Evolutionary conservation across 495 filamentous ascomycete species (phyloP).

Genomic region (Aspergillus egyptiacus): DNA sequence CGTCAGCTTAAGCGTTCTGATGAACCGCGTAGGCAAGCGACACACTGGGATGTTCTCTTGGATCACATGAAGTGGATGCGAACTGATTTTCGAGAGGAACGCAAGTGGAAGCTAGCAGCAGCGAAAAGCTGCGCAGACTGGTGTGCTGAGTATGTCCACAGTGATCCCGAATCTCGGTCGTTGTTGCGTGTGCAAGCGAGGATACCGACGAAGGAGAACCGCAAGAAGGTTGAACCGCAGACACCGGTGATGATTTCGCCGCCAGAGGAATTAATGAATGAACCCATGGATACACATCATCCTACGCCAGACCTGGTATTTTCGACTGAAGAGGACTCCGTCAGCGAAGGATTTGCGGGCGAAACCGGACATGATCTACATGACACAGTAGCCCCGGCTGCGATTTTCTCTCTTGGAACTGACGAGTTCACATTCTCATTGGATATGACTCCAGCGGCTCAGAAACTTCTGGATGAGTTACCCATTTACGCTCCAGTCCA

Average conservation of each 20-base stretch:
- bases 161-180: constrained; percentile 53
- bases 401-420: constrained; percentile 73
- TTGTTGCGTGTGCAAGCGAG: constrained; percentile 59
- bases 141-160: constrained; percentile 74
- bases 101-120: constrained; percentile 84
- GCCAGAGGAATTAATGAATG: constrained; percentile 30
- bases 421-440: constrained; percentile 79
- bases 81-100: constrained; percentile 88
- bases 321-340: constrained; percentile 53
- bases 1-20: constrained; percentile 72
- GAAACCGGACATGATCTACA: constrained; percentile 37
- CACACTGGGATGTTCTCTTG: constrained; percentile 80
- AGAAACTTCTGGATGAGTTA: constrained; percentile 79
- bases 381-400: constrained; percentile 53
- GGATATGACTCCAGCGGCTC: constrained; percentile 65
- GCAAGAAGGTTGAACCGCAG: constrained; percentile 19
- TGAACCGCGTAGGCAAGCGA: constrained; percentile 68
- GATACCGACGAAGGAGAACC: constrained; percentile 24
- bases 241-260: constrained; percentile 19
- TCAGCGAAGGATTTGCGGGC: constrained; percentile 44
- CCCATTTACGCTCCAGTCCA: constrained; percentile 69
- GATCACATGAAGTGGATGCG: constrained; percentile 96
- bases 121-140: constrained; percentile 69
- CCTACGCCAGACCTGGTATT: constrained; percentile 67
- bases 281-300: constrained; percentile 35